phyloP scores from a whole-genome alignment of 176 grass and related monocot genomes.

The Musa schizocarpa region DNA sequence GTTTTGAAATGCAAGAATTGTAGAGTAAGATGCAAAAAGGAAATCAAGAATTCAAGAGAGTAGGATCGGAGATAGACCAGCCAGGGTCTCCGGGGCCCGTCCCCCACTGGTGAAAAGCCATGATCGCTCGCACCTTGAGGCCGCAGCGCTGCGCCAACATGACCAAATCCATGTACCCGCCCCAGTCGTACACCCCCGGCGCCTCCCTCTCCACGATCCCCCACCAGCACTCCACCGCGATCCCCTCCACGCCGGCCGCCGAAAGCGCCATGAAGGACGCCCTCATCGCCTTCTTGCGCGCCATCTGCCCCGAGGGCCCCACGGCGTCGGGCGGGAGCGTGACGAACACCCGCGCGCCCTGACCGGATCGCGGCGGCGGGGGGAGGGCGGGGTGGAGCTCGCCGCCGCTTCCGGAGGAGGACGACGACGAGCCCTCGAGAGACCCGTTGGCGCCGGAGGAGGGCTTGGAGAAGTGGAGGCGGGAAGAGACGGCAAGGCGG shows the following conservation, averaged over 20 bases:
- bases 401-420: slow-evolving; percentile 21
- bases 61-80: slow-evolving; percentile 33
- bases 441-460: slow-evolving; percentile 7
- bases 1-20: neutral
- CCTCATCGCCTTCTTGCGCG: slow-evolving; percentile 43
- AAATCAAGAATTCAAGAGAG: neutral
- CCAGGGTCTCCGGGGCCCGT: slow-evolving; percentile 29
- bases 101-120: slow-evolving; percentile 67
- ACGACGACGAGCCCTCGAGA: slow-evolving; percentile 9
- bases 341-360: slow-evolving; percentile 43
- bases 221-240: slow-evolving; percentile 64
- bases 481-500: slow-evolving; percentile 19
- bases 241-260: slow-evolving; percentile 42
- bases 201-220: slow-evolving; percentile 51
- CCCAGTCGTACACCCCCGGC: slow-evolving; percentile 54
- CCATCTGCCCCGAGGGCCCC: slow-evolving; percentile 33
- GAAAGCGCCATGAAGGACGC: slow-evolving; percentile 57
- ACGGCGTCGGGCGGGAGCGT: slow-evolving; percentile 57
- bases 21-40: neutral
- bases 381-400: slow-evolving; percentile 43
- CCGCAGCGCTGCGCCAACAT: slow-evolving; percentile 39
- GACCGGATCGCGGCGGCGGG: slow-evolving; percentile 19
- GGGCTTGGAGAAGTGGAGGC: slow-evolving; percentile 19
- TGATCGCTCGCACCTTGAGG: slow-evolving; percentile 62
- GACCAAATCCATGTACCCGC: slow-evolving; percentile 50